Conservation (phyloP, 768 basidiomycete species). For the Boletus bicolor region DNA sequence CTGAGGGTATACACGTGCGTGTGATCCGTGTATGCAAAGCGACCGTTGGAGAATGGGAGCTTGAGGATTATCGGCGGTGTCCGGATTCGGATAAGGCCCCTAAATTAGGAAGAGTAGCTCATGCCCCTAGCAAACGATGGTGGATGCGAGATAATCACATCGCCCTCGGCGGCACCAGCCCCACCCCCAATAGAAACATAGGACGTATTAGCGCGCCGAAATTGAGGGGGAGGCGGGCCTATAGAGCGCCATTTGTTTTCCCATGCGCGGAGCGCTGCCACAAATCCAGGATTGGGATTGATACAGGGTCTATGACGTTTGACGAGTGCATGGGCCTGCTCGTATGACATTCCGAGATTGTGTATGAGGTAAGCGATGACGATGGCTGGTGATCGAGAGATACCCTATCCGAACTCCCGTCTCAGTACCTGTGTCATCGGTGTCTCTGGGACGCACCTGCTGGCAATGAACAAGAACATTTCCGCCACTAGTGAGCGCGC, state of each 20-base stretch:
- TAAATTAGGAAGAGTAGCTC: slow-evolving; percentile 22
- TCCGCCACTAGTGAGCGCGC: slow-evolving; percentile 53
- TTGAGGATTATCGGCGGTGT: neutral
- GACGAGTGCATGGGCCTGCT: slow-evolving; percentile 57
- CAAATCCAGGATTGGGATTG: slow-evolving; percentile 78
- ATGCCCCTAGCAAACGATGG: slow-evolving; percentile 24
- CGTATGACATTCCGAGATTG: slow-evolving; percentile 69
- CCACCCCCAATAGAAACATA: slow-evolving; percentile 6
- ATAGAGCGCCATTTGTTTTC: slow-evolving; percentile 37
- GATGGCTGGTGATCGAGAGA: slow-evolving; percentile 74
- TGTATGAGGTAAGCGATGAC: slow-evolving; percentile 82
- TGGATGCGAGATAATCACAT: neutral
- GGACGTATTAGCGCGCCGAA: slow-evolving; percentile 31
- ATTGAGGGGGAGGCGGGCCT: slow-evolving; percentile 17
- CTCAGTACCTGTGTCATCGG: neutral
- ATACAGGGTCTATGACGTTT: slow-evolving; percentile 66
- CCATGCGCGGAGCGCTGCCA: slow-evolving; percentile 57
- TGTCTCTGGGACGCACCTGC: slow-evolving; percentile 48
- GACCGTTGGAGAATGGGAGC: neutral
- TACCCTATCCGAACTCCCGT: slow-evolving; percentile 44
- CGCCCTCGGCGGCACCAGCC: neutral
- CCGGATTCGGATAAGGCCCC: neutral
- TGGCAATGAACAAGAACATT: slow-evolving; percentile 80
- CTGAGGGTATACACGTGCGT: slow-evolving; percentile 7
- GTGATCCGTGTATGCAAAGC: neutral